Base-by-base conservation (phyloP, 139 green algal genomes). In the Chlamydomonas asymmetrica region DNA sequence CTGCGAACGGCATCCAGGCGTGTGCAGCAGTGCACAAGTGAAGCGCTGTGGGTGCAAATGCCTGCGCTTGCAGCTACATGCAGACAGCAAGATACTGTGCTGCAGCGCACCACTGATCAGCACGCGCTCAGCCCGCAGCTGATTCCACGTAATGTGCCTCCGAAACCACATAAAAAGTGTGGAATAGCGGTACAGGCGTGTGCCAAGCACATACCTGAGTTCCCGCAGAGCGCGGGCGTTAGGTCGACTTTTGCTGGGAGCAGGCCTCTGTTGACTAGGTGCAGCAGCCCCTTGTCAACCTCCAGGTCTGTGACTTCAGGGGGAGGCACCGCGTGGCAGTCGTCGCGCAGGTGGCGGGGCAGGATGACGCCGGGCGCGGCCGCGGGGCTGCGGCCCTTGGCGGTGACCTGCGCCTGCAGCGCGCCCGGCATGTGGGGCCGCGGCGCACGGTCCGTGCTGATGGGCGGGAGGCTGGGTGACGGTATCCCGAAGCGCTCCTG, bases 221-320 rank as follows among this genome's bases (percentile, higher is more conserved):
- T 18, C 2, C 71, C 71, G 59, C 71, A 69, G 20, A 90, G 73
- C 1, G 82, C 74, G 32, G 71, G 63, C 22, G 80, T 87, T 32
- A 89, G 73, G 77, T 91, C 84, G 9, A 74, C 71, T 29, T 78
- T 74, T 5, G 54, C 10, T 2, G 78, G 81, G 54, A 91, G 63
- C 59, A 91, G 68, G 13, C 87, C 82, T 4, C 81, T 75, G 56
- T 86, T 86, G 38, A 88, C 56, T 10, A 91, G 73, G 45, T 89
- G 80, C 22, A 86, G 66, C 48, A 91, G 49, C n/a, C 86, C 86
- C 59, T 80, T 84, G 40, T 75, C 71, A 25, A 80, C 65, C 65
- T 84, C 78, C 37, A 79, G 63, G 29, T 79, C 81, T n/a, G 73
- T 74, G 16, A 87, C 77, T 63, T 81, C 63, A 3, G 69, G 71